Percentiles rank a stretch among this genome's conserved stretches.
Evolutionary conservation across 139 green algal genomes (phyloP).

Genomic region (Tetratostichococcus sp.): DNA sequence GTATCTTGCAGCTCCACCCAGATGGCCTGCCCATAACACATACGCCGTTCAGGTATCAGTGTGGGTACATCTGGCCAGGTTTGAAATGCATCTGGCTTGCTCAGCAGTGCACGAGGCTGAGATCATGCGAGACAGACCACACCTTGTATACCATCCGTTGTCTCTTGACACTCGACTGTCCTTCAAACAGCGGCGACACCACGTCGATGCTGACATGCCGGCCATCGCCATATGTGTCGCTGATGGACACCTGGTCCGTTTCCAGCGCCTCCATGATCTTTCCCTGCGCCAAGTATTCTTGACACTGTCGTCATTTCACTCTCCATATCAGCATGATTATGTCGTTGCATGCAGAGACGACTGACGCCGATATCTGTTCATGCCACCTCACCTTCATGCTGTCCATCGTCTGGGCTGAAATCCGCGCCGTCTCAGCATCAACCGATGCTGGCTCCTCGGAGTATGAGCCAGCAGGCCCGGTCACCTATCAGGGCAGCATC

Average conservation of each 20-base stretch:
- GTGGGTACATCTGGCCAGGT: too few relatives aligned
- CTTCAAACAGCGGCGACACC: slow-evolving; percentile 62
- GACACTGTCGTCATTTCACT: too few relatives aligned
- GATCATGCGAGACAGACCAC: too few relatives aligned
- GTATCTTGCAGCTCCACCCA: slow-evolving; percentile 78
- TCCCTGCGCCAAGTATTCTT: not conserved
- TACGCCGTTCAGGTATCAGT: too few relatives aligned
- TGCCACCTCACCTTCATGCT: not conserved
- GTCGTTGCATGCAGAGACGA: too few relatives aligned
- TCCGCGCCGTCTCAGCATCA: not conserved
- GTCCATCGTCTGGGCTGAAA: not conserved
- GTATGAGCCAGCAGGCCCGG: not conserved
- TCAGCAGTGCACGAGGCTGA: too few relatives aligned
- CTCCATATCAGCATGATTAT: too few relatives aligned
- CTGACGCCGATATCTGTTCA: too few relatives aligned
- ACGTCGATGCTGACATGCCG: slow-evolving; percentile 78
- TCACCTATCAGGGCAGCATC: not conserved
- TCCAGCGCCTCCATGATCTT: slow-evolving; percentile 1
- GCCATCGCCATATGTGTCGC: slow-evolving; percentile 16
- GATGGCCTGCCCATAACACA: slow-evolving; percentile 80
- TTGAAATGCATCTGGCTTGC: too few relatives aligned
- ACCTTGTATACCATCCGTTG: slow-evolving; percentile 83
- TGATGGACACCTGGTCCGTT: not conserved
- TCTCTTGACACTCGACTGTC: slow-evolving; percentile 45
- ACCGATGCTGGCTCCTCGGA: not conserved